Evolutionary conservation across 805 yeast genomes (phyloP), one percentile per base, ranked within the genome.

Genomic region (Wickerhamiella galacta): DNA sequence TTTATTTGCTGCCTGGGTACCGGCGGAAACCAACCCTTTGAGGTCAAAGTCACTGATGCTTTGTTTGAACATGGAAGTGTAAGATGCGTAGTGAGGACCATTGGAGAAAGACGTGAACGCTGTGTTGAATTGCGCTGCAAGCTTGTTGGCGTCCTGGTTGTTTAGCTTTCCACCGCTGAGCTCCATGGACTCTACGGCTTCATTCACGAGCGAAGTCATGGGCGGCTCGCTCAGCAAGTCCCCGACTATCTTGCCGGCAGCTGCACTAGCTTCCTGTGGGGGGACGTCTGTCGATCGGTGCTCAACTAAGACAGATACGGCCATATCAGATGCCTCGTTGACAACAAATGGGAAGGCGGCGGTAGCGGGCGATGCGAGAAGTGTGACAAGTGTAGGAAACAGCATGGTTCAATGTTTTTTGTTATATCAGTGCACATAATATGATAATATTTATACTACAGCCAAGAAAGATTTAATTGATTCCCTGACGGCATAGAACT

Each of bases 401-500:
- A 20, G 14, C 11, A 25, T 25, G 19, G 16, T 6, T 14, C 7
- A n/a, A 6, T 24, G 26, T 11, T 6, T 6, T 7, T 24, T n/a
- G n/a, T n/a, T n/a, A n/a, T n/a, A n/a, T 8, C 7, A 24, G 26
- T n/a, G 26, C 6, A 24, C 15, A 24, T 12, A 14, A 6, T 14
- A 5, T 20, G 15, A n/a, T n/a, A n/a, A n/a, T 22, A 14, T 20
- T 34, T 37, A 46, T 4, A 46, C 29, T 4, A 36, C 30, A 6
- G 51, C 40, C 5, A 46, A 22, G 30, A 38, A 39, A 16, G 41
- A 31, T 10, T 40, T 35, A 6, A 49, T 31, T 2, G 48, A 48
- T 16, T 35, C 38, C 16, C 46, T 39, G 14, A 49, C 46, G 11
- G 40, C 46, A 53, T 83, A 83, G 54, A 80, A 87, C 31, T 80